Conservation (phyloP, 164 flowering plant species). For the Euptelea pleiosperma region DNA sequence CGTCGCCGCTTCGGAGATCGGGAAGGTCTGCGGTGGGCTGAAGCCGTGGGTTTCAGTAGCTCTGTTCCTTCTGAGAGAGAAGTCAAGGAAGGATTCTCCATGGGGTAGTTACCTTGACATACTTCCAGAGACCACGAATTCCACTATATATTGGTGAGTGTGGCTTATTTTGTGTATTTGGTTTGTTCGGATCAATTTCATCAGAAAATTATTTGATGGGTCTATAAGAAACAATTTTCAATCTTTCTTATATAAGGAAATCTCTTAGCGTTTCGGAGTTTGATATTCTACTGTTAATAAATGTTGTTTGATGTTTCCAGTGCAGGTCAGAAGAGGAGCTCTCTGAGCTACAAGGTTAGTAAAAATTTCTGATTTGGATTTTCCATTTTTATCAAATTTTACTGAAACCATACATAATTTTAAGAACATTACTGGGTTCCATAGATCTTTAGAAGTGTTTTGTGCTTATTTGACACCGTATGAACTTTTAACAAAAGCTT, state of each 20-base stretch:
- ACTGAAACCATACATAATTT: background rate
- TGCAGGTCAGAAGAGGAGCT: constrained; percentile 99
- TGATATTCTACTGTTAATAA: constrained; percentile 31
- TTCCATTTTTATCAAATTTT: background rate
- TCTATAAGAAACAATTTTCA: too few relatives aligned
- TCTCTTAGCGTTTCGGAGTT: background rate
- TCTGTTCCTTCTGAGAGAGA: constrained; percentile 77
- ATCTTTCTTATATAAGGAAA: too few relatives aligned
- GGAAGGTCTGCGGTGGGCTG: constrained; percentile 58
- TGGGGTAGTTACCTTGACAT: constrained; percentile 67
- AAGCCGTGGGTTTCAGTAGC: constrained; percentile 93
- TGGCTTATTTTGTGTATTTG: background rate
- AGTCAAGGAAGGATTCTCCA: constrained; percentile 44
- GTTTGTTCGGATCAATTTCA: background rate
- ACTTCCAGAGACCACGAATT: constrained; percentile 64
- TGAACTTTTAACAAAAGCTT: too few relatives aligned
- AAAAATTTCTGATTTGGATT: background rate
- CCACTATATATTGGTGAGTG: constrained; percentile 87
- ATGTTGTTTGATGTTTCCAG: constrained; percentile 52
- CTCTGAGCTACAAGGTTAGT: constrained; percentile 75
- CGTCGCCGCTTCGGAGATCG: constrained; percentile 77
- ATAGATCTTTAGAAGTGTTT: background rate
- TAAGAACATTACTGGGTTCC: background rate
- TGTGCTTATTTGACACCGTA: too few relatives aligned
- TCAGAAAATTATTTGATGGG: too few relatives aligned